Evolutionary conservation across 495 filamentous ascomycete genomes (phyloP).

Genomic region (Penicillium cosmopolitanum): DNA sequence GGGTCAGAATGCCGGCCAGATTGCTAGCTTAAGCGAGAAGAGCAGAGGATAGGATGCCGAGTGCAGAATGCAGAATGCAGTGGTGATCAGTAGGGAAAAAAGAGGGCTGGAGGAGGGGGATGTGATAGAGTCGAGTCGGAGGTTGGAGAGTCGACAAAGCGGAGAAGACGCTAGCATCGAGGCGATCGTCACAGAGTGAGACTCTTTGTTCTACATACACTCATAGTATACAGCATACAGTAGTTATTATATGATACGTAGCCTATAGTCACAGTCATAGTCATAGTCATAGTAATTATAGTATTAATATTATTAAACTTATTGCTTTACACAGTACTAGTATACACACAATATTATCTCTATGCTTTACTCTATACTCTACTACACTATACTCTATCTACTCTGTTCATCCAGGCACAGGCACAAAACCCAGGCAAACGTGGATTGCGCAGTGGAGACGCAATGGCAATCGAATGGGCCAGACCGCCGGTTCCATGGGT

Average conservation of each 20-base stretch:
- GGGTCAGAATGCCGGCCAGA: constrained; percentile 15
- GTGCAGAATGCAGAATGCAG: constrained; percentile 11
- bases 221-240: background rate
- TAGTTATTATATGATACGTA: background rate
- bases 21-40: constrained; percentile 20
- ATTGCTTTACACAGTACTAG: too few relatives aligned
- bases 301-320: too few relatives aligned
- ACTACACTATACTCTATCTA: background rate
- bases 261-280: background rate
- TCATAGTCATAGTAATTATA: background rate
- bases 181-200: background rate
- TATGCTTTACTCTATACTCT: too few relatives aligned
- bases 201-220: background rate
- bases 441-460: constrained; percentile 37
- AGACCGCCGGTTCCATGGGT: constrained; percentile 42
- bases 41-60: background rate
- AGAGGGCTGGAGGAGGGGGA: background rate
- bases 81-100: constrained; percentile 14
- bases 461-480: constrained; percentile 21
- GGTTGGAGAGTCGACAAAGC: background rate
- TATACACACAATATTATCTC: too few relatives aligned
- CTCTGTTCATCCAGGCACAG: constrained; percentile 2
- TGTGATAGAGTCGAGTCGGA: background rate
- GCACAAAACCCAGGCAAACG: constrained; percentile 19
- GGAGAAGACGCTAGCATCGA: constrained; percentile 10